Evolutionary conservation across 805 yeast genomes (phyloP), one percentile per base, ranked within the genome.

Genomic region (Ogataea nonfermentans): DNA sequence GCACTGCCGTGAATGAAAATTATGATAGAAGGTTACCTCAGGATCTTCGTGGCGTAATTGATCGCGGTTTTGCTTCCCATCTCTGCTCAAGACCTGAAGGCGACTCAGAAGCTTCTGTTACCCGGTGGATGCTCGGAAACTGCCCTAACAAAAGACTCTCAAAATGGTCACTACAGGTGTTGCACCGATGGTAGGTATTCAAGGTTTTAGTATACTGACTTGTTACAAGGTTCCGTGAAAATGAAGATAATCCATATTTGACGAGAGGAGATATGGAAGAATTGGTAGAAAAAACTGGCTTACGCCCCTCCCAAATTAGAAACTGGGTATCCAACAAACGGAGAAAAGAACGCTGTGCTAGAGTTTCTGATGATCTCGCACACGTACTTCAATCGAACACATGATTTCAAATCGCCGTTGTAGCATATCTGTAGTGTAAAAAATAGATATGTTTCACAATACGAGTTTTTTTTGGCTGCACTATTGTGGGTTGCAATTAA

Each of bases 291-390:
- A 28, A 26, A 22, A 53, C 56, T 2, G 51, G 50, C 3, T 38
- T 52, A 9, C 26, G 29, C 6, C 26, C 27, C 5, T 32, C 43
- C 9, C 57, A 55, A 28, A 46, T 55, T 5, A 43, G 40, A 17
- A 52, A 47, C 24, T 54, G 56, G 56, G 52, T 41, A 17, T 47
- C 45, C 2, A 43, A 43, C 34, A 47, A 35, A 29, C 29, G 53
- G 32, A 32, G 53, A 10, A 49, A 44, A 22, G 47, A 41, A 16
- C 35, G 35, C 13, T 10, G 32, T 4, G 20, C 24, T 9, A 16
- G n/a, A 2, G 41, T 48, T 4, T 48, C 52, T 2, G 17, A 36
- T 10, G 48, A 43, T 9, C 25, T 50, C 6, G 14, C 37, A 3
- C 24, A 25, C 7, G 29, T 48, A 10, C 40, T 49, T 9, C 19